A percentile compares a stretch with the other conserved stretches of the same genome.
These are phyloP conservation scores for Cercophora sp. DNA, from an alignment of 495 filamentous ascomycete genomes.

Conservation along the genomic window DNA sequence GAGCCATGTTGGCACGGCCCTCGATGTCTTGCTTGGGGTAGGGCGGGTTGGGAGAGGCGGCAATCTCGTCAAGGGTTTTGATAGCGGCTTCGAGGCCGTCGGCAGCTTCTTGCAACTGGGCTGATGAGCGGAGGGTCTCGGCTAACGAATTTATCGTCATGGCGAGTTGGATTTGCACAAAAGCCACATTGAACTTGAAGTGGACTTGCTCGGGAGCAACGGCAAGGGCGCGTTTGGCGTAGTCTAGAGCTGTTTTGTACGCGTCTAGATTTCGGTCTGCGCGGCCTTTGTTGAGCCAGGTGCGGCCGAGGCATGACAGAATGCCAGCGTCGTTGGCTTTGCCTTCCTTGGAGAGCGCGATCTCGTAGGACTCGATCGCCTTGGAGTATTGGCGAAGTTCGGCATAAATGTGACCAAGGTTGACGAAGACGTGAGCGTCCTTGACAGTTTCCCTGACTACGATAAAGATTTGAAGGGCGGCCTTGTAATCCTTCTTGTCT, in stretches of 20 bases:
- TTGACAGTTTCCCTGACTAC: constrained; percentile 85
- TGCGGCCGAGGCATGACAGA: constrained; percentile 87
- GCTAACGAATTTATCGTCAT: constrained; percentile 69
- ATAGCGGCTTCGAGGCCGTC: constrained; percentile 90
- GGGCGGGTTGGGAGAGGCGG: constrained; percentile 76
- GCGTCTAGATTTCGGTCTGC: constrained; percentile 70
- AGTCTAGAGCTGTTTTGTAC: constrained; percentile 85
- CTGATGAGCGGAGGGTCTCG: constrained; percentile 70
- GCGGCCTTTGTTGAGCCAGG: constrained; percentile 83
- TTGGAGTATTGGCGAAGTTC: constrained; percentile 84
- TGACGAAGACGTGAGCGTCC: constrained; percentile 81
- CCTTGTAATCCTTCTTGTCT: constrained; percentile 80
- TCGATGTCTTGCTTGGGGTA: constrained; percentile 88
- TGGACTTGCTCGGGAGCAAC: constrained; percentile 78
- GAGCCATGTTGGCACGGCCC: constrained; percentile 92
- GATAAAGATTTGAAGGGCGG: constrained; percentile 78
- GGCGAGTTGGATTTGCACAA: constrained; percentile 91
- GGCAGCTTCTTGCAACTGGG: constrained; percentile 71
- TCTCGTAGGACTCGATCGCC: constrained; percentile 91
- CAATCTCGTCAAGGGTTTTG: constrained; percentile 71
- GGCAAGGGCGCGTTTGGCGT: constrained; percentile 74
- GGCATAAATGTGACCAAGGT: constrained; percentile 86
- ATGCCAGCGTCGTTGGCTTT: constrained; percentile 74
- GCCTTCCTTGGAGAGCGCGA: constrained; percentile 75
- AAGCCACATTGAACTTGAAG: constrained; percentile 96